Evolutionary conservation across 257 asterid genomes (phyloP), one percentile per base, ranked within the genome.

Genomic region (Lavandula angustifolia): DNA sequence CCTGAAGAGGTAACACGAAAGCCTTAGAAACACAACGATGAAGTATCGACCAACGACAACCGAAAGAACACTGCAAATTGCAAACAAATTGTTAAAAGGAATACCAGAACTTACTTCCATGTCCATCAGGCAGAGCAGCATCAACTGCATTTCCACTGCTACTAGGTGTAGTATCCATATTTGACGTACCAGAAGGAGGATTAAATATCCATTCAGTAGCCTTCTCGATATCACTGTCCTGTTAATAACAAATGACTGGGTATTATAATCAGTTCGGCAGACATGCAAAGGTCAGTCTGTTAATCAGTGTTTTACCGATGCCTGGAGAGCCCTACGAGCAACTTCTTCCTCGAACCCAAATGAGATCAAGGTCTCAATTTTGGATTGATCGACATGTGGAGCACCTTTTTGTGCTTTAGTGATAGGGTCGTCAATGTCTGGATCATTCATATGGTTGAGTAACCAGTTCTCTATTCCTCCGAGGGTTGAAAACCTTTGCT

Each of bases 151-250:
- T 62, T 62, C 74, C 76, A 49, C 81, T 84, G 53, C 78, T 78
- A 68, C 95, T 81, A 37, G 88, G 82, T 48, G 86, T 64, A 37
- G 75, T 64, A 56, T 84, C 87, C 92, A 80, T 81, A 62, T 65
- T 79, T 38, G 94, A 55, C 48, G 75, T 54, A 41, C 67, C 78
- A 67, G 82, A 46, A 58, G 87, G 86, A 35, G 94, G 89, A 78
- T 84, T 89, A 71, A 82, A 87, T 74, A 94, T 87, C 97, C 97
- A 90, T 46, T 94, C 96, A 54, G 97, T 84, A 22, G 99, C 99
- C 75, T 76, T 89, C 79, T 87, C 97, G 60, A 90, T 81, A 69
- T 94, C 92, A 76, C 89, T 95, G 9, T 77, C 96, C 99, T 94
- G 82, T 56, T 71, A 49, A 67, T 29, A 67, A 73, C 38, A 44